Base-by-base conservation (phyloP, 2,329 filamentous ascomycete species). In the Sarocladium strictum region DNA sequence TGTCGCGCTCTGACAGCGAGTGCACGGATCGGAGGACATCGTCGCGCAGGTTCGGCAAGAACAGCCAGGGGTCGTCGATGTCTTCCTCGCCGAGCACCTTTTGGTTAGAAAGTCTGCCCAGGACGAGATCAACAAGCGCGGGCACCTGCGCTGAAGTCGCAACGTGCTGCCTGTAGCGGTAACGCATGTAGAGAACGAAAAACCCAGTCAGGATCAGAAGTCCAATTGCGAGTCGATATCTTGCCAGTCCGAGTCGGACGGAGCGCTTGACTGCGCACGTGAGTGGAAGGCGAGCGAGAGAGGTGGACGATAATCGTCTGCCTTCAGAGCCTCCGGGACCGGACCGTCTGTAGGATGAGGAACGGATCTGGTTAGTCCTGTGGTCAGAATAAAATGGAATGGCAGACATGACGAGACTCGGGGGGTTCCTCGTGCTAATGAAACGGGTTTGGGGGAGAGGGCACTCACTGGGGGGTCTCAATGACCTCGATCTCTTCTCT, bases 201-300 rank as follows among this genome's bases (percentile, higher is more conserved):
- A 77, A 61, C n/a, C 80, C 55, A 17, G 79, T 60, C 15, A 78
- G 57, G 29, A 82, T 73, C 66, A 88, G 60, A 78, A 81, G 69
- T 78, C 84, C 79, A 94, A 92, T 84, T 76, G 86, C 74, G 84
- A 90, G 75, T 86, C 89, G 80, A 94, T 94, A 80, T 86, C 86
- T 80, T 82, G 86, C 89, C 87, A 94, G 65, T 70, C 87, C 81
- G 80, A 86, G 83, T 75, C 86, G 78, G 83, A 92, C 72, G 72
- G 85, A 89, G 76, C 89, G 80, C 70, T 83, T 83, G 86, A 90
- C 64, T 72, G 88, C 83, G 74, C 90, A 97, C 76, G 75, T 69
- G 87, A 97, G 78, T 76, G 92, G 83, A 87, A 97, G 80, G 72
- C 87, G 83, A 81, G 92, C 88, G 86, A 96, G 88, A 78, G 90